Evolutionary conservation across 2,329 filamentous ascomycete genomes (phyloP).

Genomic region (Claviceps sp.): DNA sequence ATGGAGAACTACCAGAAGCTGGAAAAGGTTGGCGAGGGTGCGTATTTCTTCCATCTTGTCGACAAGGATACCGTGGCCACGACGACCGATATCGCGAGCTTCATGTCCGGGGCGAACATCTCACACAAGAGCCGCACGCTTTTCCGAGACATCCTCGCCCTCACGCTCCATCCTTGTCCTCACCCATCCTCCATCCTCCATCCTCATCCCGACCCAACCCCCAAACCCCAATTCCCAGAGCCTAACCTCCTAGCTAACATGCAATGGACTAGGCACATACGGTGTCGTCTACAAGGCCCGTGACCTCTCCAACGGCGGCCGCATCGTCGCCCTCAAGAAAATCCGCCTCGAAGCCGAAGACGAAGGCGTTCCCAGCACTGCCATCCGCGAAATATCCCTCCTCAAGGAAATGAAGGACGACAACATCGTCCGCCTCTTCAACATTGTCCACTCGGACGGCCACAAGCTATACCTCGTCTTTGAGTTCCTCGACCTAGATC

Average conservation of each 20-base stretch:
- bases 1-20: slow-evolving; percentile 98
- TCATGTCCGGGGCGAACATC: not conserved
- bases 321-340: slow-evolving; percentile 89
- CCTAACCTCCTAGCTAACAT: not conserved
- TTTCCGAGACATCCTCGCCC: not conserved
- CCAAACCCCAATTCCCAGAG: too few species aligned
- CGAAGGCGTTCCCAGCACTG: slow-evolving; percentile 83
- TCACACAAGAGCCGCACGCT: too few species aligned
- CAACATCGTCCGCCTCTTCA: slow-evolving; percentile 76
- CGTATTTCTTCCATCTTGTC: slow-evolving; percentile 13
- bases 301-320: slow-evolving; percentile 67
- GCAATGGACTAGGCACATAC: slow-evolving; percentile 58
- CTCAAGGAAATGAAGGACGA: slow-evolving; percentile 90
- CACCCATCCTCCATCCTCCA: not conserved
- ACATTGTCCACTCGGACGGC: slow-evolving; percentile 89
- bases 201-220: not conserved
- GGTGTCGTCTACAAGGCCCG: slow-evolving; percentile 92
- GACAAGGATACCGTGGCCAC: not conserved
- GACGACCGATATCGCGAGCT: not conserved
- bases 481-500: slow-evolving; percentile 79
- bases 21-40: slow-evolving; percentile 93
- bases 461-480: slow-evolving; percentile 92
- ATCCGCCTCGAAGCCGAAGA: slow-evolving; percentile 91
- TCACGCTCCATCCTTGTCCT: not conserved
- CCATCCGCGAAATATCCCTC: slow-evolving; percentile 86